Evolutionary conservation across 257 asterid genomes (phyloP).

Genomic region (Nicotiana benthamiana): DNA sequence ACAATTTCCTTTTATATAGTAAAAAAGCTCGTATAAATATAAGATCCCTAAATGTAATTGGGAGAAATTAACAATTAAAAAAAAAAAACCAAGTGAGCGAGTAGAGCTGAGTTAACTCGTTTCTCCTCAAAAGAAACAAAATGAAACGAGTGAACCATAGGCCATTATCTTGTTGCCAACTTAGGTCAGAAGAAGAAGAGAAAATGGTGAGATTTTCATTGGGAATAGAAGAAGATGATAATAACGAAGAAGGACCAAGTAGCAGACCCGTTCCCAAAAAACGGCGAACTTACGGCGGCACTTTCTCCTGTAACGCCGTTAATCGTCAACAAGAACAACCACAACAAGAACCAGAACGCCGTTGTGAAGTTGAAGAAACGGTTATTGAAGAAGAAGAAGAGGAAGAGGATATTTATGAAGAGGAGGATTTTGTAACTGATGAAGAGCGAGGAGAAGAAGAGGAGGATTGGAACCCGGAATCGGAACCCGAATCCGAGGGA

Average conservation of each 20-base stretch:
- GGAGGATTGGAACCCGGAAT: constrained; percentile 1
- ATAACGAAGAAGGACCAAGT: constrained; percentile 7
- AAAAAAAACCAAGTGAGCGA: too few species aligned
- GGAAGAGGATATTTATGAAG: not conserved
- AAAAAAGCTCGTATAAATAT: too few species aligned
- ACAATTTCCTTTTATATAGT: too few species aligned
- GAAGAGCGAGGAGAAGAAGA: constrained; percentile 13
- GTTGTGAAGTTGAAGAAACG: constrained; percentile 10
- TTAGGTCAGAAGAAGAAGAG: not conserved
- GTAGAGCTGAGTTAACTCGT: not conserved
- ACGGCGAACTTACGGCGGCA: not conserved
- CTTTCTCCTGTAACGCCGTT: not conserved
- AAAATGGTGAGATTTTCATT: constrained; percentile 51
- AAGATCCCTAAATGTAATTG: too few species aligned
- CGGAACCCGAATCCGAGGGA: not conserved
- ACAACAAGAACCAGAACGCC: not conserved
- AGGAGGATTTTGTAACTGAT: not conserved
- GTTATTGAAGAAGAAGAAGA: constrained; percentile 13
- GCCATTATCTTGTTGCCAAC: not conserved
- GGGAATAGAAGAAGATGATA: constrained; percentile 22
- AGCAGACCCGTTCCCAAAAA: constrained; percentile 1
- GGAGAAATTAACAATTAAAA: too few species aligned
- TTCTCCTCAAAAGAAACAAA: too few species aligned
- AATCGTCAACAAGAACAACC: not conserved
- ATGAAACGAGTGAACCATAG: not conserved